A percentile compares a stretch with the other conserved stretches of the same genome.
These are phyloP conservation scores for Cyclostephanos invisitatus DNA, from an alignment of 108 stramenopile genomes.

Conservation along the genomic window DNA sequence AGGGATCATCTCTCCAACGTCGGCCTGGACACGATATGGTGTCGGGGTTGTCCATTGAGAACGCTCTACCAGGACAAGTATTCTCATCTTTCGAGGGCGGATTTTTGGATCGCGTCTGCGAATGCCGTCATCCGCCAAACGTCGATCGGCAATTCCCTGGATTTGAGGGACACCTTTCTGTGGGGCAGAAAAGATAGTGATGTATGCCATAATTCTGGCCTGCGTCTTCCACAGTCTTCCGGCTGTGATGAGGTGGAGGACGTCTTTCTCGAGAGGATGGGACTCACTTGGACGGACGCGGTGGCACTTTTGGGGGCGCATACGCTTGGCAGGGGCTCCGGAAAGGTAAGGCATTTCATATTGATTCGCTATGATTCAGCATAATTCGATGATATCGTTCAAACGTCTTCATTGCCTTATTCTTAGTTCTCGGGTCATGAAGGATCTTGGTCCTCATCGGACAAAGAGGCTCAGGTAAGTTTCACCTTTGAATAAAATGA, in stretches of 20 bases:
- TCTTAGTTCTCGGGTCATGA: conserved; percentile 46
- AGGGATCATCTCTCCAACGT: conserved; percentile 30
- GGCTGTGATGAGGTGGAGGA: conserved; percentile 39
- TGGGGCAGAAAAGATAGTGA: conserved; percentile 37
- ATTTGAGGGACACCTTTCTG: conserved; percentile 36
- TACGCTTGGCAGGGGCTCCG: conserved; percentile 37
- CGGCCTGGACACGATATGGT: conserved; percentile 47
- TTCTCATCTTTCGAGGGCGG: conserved; percentile 16
- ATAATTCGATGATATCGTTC: neutral
- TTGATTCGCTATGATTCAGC: neutral
- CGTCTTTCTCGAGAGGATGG: conserved; percentile 38
- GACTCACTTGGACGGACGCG: conserved; percentile 43
- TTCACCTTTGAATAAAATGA: neutral
- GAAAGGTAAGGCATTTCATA: conserved; percentile 15
- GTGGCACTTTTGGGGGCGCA: conserved; percentile 56
- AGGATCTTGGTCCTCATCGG: conserved; percentile 30
- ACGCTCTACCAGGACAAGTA: conserved; percentile 36
- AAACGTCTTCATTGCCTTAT: neutral
- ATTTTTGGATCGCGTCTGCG: conserved; percentile 43
- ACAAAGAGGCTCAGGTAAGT: conserved; percentile 15
- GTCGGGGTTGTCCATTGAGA: conserved; percentile 21
- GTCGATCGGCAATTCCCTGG: conserved; percentile 29
- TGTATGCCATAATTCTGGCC: conserved; percentile 22
- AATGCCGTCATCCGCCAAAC: conserved; percentile 47
- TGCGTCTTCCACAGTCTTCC: conserved; percentile 26